Evolutionary conservation across 805 yeast genomes (phyloP).

Genomic region (Cyberlindnera nakhonratchasimensis): DNA sequence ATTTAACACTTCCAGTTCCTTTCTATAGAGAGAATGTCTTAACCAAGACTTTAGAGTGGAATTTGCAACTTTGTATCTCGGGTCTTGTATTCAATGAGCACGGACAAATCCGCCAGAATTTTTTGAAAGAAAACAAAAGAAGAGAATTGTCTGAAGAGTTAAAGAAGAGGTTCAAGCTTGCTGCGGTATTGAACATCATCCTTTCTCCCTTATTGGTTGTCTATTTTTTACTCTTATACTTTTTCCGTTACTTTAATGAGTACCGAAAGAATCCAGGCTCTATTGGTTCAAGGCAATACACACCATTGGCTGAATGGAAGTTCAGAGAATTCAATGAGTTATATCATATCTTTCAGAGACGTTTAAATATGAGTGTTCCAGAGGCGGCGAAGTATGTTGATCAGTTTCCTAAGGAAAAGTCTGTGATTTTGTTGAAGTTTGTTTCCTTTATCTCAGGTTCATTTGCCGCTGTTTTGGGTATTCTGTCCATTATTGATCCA

Average conservation of each 20-base stretch:
- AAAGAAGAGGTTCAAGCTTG: conserved; percentile 75
- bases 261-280: conserved; percentile 84
- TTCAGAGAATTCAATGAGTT: conserved; percentile 91
- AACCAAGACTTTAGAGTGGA: conserved; percentile 94
- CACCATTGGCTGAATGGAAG: conserved; percentile 95
- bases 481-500: conserved; percentile 76
- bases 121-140: conserved; percentile 70
- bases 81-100: conserved; percentile 80
- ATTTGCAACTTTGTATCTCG: conserved; percentile 78
- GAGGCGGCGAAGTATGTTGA: conserved; percentile 82
- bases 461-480: conserved; percentile 80
- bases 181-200: conserved; percentile 79
- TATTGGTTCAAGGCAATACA: conserved; percentile 79
- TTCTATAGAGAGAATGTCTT: conserved; percentile 42
- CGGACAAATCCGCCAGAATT: conserved; percentile 73
- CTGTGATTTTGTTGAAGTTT: conserved; percentile 53
- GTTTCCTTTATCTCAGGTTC: conserved; percentile 81
- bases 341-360: conserved; percentile 78
- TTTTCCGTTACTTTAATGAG: conserved; percentile 89
- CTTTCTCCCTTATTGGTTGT: conserved; percentile 83
- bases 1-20: conserved; percentile 58
- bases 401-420: conserved; percentile 84
- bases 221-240: conserved; percentile 78
- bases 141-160: conserved; percentile 65
- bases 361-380: conserved; percentile 72